Conservation (phyloP, 177 flowering plant genomes). For the Vitis hybrid region DNA sequence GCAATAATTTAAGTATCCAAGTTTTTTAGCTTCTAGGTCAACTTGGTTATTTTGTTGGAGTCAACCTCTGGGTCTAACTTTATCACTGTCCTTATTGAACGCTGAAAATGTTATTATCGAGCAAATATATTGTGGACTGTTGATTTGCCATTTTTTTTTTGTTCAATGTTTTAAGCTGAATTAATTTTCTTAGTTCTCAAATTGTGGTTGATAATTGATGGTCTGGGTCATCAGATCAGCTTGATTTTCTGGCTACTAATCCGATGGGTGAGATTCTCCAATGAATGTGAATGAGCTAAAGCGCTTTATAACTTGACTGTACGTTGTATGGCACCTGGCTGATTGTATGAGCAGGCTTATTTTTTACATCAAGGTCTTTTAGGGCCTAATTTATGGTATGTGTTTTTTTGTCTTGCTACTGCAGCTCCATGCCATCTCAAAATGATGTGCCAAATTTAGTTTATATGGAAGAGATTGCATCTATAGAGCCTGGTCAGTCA, state of each 20-base stretch:
- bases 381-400: not conserved
- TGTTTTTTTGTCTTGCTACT: constrained; percentile 12
- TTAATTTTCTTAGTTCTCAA: not conserved
- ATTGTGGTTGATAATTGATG: not conserved
- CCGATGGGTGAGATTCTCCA: not conserved
- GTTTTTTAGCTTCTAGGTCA: too few relatives aligned
- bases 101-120: too few relatives aligned
- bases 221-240: not conserved
- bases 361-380: not conserved
- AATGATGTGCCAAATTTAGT: constrained; percentile 49
- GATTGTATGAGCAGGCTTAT: too few relatives aligned
- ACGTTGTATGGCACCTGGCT: not conserved
- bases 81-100: too few relatives aligned
- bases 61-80: too few relatives aligned
- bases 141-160: not conserved
- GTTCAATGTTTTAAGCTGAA: not conserved
- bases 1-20: too few relatives aligned
- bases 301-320: not conserved
- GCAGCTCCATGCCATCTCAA: constrained; percentile 47
- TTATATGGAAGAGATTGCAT: constrained; percentile 67
- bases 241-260: not conserved
- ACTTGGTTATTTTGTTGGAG: too few relatives aligned
- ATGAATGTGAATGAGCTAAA: too few relatives aligned
- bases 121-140: too few relatives aligned
- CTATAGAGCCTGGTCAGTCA: constrained; percentile 66